phyloP scores from a whole-genome alignment of 345 rosid genomes.

The Hibiscus mutabilis region DNA sequence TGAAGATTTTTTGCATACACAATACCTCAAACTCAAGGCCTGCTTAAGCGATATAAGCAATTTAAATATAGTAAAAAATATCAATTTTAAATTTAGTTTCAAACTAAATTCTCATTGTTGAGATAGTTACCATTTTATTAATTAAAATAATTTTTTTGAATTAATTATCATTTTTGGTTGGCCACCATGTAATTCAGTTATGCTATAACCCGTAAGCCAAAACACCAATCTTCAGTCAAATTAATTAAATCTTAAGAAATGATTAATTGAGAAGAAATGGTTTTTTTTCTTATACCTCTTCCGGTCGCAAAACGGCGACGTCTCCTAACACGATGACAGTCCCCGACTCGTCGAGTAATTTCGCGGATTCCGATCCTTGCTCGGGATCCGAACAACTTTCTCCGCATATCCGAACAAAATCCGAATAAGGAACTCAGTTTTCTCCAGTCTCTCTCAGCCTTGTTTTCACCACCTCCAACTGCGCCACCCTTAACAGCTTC shows the following conservation, averaged over 20 bases:
- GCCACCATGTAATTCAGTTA: too few relatives aligned
- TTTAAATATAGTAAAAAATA: too few relatives aligned
- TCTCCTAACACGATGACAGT: conserved; percentile 64
- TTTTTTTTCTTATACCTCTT: conserved; percentile 47
- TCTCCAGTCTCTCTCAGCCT: conserved; percentile 46
- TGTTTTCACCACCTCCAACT: conserved; percentile 57
- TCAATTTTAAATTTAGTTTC: too few relatives aligned
- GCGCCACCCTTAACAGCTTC: conserved; percentile 66
- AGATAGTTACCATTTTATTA: too few relatives aligned
- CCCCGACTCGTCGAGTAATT: conserved; percentile 71
- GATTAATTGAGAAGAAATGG: neutral
- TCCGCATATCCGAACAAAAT: conserved; percentile 50
- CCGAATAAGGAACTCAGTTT: conserved; percentile 47
- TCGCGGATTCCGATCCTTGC: conserved; percentile 43
- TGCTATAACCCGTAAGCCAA: conserved; percentile 8
- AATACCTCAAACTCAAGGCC: too few relatives aligned
- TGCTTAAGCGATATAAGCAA: too few relatives aligned
- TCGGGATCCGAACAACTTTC: conserved; percentile 53
- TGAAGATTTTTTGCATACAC: too few relatives aligned
- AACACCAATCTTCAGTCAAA: neutral
- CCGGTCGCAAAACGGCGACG: conserved; percentile 58
- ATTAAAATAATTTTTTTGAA: too few relatives aligned
- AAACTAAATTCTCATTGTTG: too few relatives aligned
- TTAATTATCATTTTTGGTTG: too few relatives aligned
- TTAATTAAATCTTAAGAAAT: neutral